Evolutionary conservation across 768 basidiomycete species (phyloP).

Genomic region (Pisolithus sp.): DNA sequence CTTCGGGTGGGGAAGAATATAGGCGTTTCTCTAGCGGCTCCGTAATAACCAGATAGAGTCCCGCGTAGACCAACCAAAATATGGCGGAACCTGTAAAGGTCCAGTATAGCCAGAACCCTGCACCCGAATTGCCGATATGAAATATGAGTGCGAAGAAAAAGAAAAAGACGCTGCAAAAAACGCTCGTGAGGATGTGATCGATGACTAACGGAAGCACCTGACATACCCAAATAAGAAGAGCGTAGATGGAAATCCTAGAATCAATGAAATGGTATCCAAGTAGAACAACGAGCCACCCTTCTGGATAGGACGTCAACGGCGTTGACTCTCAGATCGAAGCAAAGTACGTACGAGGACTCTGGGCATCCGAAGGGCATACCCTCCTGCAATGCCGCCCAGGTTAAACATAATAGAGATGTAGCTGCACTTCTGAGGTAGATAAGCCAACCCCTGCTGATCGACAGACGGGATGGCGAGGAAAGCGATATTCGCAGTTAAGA

Average conservation of each 20-base stretch:
- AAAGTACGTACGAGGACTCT: neutral
- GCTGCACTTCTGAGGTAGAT: neutral
- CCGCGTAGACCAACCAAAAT: too few relatives aligned
- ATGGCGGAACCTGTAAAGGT: too few relatives aligned
- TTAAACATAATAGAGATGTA: neutral
- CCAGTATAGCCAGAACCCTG: too few relatives aligned
- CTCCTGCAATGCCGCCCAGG: too few relatives aligned
- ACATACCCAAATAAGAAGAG: neutral
- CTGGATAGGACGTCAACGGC: neutral
- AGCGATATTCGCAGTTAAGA: slow-evolving; percentile 46
- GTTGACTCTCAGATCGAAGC: neutral
- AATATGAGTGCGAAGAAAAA: too few relatives aligned
- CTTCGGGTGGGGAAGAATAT: too few relatives aligned
- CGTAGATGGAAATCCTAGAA: neutral
- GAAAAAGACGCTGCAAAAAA: neutral
- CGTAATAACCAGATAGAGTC: too few relatives aligned
- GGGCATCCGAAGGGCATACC: neutral
- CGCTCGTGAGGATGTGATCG: neutral
- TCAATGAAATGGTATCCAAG: neutral
- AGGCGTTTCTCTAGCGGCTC: too few relatives aligned
- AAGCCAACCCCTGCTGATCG: neutral
- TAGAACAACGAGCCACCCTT: neutral
- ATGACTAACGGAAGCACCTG: neutral
- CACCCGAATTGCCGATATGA: too few relatives aligned
- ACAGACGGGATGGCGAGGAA: slow-evolving; percentile 42